phyloP scores from a whole-genome alignment of 257 asterid genomes.

The Jasminum sambac region DNA sequence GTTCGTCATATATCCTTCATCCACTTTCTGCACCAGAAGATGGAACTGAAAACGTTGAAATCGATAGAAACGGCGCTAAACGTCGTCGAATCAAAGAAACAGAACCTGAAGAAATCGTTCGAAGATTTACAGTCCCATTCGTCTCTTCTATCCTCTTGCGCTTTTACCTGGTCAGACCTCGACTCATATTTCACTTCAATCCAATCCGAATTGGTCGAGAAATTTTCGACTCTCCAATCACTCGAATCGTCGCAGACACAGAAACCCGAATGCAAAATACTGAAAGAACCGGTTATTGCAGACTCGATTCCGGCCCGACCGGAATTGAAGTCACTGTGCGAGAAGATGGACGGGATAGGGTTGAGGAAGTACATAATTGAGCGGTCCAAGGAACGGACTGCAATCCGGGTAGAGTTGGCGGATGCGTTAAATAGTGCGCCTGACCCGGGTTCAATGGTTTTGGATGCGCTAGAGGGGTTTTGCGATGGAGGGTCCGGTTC shows the following conservation, averaged over 20 bases:
- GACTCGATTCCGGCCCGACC: slow-evolving; percentile 43
- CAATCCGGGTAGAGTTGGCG: slow-evolving; percentile 47
- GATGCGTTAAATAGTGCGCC: slow-evolving; percentile 61
- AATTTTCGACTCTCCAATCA: slow-evolving; percentile 43
- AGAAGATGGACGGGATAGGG: slow-evolving; percentile 57
- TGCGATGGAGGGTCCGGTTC: slow-evolving; percentile 25
- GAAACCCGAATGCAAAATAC: slow-evolving; percentile 17
- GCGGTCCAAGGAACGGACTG: slow-evolving; percentile 49
- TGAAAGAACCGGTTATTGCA: slow-evolving; percentile 18
- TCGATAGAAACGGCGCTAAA: slow-evolving; percentile 41
- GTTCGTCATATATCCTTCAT: neutral
- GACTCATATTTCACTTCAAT: slow-evolving; percentile 47
- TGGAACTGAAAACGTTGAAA: slow-evolving; percentile 34
- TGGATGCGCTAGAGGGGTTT: slow-evolving; percentile 53
- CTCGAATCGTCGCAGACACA: slow-evolving; percentile 26
- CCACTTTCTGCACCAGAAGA: neutral
- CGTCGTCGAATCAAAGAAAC: slow-evolving; percentile 43
- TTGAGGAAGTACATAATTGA: slow-evolving; percentile 45
- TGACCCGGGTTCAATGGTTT: slow-evolving; percentile 51
- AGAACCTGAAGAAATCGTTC: slow-evolving; percentile 38
- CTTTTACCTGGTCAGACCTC: slow-evolving; percentile 47
- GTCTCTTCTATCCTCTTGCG: slow-evolving; percentile 23
- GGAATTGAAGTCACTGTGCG: slow-evolving; percentile 50
- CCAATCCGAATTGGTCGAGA: slow-evolving; percentile 42
- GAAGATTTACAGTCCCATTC: slow-evolving; percentile 40